These are phyloP conservation scores for Cinchona pubescens DNA, from an alignment of 257 asterid species.

Conservation along the genomic window DNA sequence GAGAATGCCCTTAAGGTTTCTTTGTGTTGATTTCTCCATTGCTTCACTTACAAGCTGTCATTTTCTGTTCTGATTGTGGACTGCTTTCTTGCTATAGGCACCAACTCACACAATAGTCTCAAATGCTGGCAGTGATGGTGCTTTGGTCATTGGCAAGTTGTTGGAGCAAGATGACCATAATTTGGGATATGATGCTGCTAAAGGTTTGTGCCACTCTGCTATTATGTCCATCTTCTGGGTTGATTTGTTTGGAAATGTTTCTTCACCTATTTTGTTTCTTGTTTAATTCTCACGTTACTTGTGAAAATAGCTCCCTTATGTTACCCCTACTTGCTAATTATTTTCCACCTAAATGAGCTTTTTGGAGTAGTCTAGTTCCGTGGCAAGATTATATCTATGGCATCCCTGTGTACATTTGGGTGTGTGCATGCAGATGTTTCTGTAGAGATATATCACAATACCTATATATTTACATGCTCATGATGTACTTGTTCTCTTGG, in stretches of 20 bases:
- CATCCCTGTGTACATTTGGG: background rate
- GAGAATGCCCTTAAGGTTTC: slow-evolving; percentile 88
- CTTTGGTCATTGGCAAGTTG: slow-evolving; percentile 88
- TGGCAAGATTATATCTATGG: background rate
- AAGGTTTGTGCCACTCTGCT: slow-evolving; percentile 47
- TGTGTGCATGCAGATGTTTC: background rate
- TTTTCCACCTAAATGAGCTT: background rate
- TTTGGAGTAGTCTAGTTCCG: background rate
- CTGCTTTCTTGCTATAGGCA: slow-evolving; percentile 49
- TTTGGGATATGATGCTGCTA: slow-evolving; percentile 95
- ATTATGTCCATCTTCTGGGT: background rate
- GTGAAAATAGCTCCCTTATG: background rate
- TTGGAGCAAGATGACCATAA: slow-evolving; percentile 81
- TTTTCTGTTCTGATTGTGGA: no score
- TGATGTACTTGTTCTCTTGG: background rate
- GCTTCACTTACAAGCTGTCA: no score
- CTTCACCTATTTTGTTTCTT: background rate
- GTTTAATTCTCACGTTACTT: no score
- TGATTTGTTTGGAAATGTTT: background rate
- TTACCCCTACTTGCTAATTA: background rate
- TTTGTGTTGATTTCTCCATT: no score
- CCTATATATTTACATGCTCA: background rate
- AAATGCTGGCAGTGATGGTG: slow-evolving; percentile 97
- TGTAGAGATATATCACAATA: background rate
- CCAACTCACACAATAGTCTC: slow-evolving; percentile 79